Conservation (phyloP, 352 stramenopile genomes). For the Phytophthora chlamydospora region DNA sequence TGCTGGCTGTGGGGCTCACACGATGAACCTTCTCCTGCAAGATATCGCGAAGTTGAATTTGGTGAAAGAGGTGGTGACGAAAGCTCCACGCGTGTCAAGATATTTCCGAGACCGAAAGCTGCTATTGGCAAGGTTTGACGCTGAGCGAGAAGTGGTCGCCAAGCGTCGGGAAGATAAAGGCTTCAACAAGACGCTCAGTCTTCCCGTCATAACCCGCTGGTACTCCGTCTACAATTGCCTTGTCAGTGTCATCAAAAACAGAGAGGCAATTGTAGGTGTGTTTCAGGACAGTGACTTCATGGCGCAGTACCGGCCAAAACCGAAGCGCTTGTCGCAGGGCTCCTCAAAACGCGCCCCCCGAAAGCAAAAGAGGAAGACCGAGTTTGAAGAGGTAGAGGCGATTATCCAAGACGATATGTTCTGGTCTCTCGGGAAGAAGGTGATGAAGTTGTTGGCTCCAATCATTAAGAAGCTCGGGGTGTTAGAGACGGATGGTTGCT, state of each 20-base stretch:
- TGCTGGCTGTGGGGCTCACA: conserved; percentile 9
- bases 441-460: conserved; percentile 5
- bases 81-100: background rate
- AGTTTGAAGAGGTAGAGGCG: background rate
- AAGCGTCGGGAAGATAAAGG: background rate
- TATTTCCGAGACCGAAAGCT: background rate
- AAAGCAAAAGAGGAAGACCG: background rate
- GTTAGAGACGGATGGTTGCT: conserved; percentile 6
- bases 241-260: conserved; percentile 13
- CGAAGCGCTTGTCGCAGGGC: no score
- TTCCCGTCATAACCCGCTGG: conserved; percentile 7
- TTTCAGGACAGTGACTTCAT: conserved; percentile 10
- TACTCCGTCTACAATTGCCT: conserved; percentile 6
- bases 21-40: conserved; percentile 14
- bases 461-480: conserved; percentile 11
- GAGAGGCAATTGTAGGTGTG: conserved; percentile 2
- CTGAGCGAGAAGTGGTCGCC: background rate
- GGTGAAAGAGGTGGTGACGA: background rate
- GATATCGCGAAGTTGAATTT: background rate
- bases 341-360: background rate
- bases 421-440: background rate
- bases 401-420: background rate
- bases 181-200: background rate
- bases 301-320: background rate
- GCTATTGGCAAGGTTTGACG: conserved; percentile 2